Conservation (phyloP, 768 basidiomycete species). For the Lepiota venenata region DNA sequence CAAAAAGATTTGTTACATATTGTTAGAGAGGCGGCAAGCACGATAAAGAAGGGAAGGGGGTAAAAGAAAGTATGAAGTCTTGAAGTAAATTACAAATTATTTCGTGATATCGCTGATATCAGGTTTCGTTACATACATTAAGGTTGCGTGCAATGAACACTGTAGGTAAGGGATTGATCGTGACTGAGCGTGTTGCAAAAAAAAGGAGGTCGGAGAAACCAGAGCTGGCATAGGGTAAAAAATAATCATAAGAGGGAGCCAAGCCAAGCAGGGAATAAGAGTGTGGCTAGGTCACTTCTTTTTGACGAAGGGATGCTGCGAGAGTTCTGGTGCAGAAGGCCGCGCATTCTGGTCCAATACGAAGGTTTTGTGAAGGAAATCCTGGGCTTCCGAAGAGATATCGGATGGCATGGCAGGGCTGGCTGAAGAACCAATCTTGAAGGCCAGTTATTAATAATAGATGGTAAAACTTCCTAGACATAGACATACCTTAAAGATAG, state of each 20-base stretch:
- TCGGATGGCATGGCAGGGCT: slow-evolving; percentile 89
- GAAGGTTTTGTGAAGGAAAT: slow-evolving; percentile 85
- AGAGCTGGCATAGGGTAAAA: slow-evolving; percentile 7
- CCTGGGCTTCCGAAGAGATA: slow-evolving; percentile 84
- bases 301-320: slow-evolving; percentile 70
- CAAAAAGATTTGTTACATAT: too few relatives aligned
- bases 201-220: slow-evolving; percentile 16
- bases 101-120: slow-evolving; percentile 10
- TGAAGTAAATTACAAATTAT: slow-evolving; percentile 1
- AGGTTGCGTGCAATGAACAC: neutral
- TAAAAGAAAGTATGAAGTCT: too few relatives aligned
- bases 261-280: slow-evolving; percentile 16
- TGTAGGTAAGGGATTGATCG: neutral
- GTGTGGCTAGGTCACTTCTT: slow-evolving; percentile 10
- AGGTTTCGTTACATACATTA: slow-evolving; percentile 6
- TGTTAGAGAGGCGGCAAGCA: too few relatives aligned
- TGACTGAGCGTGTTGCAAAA: slow-evolving; percentile 8
- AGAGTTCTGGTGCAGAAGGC: slow-evolving; percentile 73
- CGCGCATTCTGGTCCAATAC: slow-evolving; percentile 79
- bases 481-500: slow-evolving; percentile 83
- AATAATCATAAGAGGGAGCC: slow-evolving; percentile 8
- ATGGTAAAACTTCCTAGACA: neutral
- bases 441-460: neutral
- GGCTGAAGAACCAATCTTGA: slow-evolving; percentile 87
- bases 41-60: too few relatives aligned